A percentile compares a stretch with the other conserved stretches of the same genome.
Conservation (phyloP, 192 early-diverging fungal genomes). For the Gamsiella multidivaricata region DNA sequence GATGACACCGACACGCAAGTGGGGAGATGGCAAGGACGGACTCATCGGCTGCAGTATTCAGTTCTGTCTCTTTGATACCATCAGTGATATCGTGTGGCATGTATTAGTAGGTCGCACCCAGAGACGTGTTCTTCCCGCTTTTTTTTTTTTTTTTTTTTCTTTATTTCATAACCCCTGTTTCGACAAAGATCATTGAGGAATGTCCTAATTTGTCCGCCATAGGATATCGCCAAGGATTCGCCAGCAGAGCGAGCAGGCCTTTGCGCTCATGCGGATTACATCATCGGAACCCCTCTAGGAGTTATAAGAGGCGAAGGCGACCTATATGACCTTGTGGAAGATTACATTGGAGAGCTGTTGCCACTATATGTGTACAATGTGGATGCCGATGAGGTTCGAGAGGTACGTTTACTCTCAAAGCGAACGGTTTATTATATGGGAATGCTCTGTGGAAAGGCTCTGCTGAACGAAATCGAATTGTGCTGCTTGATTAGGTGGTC, state of each 20-base stretch:
- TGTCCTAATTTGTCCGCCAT: no score
- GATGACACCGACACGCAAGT: constrained; percentile 42
- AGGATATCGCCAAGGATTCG: constrained; percentile 70
- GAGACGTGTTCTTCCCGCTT: neutral
- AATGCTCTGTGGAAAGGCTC: neutral
- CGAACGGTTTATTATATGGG: neutral
- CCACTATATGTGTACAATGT: constrained; percentile 77
- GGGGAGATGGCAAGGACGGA: constrained; percentile 54
- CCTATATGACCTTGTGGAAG: constrained; percentile 72
- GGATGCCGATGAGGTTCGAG: constrained; percentile 68
- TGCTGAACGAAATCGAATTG: neutral
- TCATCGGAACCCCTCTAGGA: constrained; percentile 72
- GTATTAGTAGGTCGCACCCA: constrained; percentile 42
- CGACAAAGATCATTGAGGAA: no score
- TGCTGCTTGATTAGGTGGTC: constrained; percentile 58
- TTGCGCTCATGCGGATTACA: constrained; percentile 74
- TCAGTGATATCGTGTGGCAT: constrained; percentile 64
- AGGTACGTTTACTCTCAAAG: constrained; percentile 47
- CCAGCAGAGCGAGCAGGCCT: constrained; percentile 78
- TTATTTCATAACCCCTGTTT: no score
- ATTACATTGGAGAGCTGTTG: constrained; percentile 64
- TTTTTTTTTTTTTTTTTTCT: constrained; percentile 5
- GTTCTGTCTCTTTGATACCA: constrained; percentile 71
- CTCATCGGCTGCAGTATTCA: constrained; percentile 69
- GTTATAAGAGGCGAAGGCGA: constrained; percentile 68